Base-by-base conservation (phyloP, 345 rosid species). In the Corchorus capsularis region DNA sequence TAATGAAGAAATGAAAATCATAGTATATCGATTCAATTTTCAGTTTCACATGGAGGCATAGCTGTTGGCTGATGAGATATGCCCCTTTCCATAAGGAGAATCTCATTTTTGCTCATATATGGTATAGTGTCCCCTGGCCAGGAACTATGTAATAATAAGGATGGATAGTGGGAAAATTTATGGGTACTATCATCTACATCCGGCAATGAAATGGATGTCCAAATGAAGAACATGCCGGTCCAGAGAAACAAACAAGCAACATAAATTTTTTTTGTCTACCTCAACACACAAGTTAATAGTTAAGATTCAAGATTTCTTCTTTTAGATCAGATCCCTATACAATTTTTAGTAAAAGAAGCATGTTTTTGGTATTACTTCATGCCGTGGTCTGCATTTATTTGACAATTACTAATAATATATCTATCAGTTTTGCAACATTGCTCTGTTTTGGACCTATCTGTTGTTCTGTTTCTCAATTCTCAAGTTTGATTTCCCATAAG, bases 271-370 rank as follows among this genome's bases (percentile, higher is more conserved):
- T 77, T 75, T 66, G 77, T 75, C 78, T 57, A 64, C 72, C 72
- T 43, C 75, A 20, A 72, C 56, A 70, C 37, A 77, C 65, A 70
- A 13, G 5, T 20, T 71, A 68, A 54, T 69, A 68, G 73, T 72
- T 19, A 65, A 79, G 71, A 61, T 76, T 69, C 59, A 34, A 80
- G 80, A 67, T 73, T 79, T 68, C 60, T 55, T 69, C 41, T 13
- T 50, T n/a, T 56, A 76, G 78, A 67, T 75, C 63, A 76, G 75
- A 63, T 82, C 45, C 61, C 46, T 16, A 67, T 35, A 66, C 65
- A 66, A 35, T 66, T 73, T 62, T 63, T 7, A 45, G 17, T 15
- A 15, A 55, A 71, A 52, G 66, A 61, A 69, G 63, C 67, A 53
- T 74, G 76, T 63, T 76, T 68, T 69, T 20, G 13, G 6, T 62